Evolutionary conservation across 257 asterid species (phyloP).

Genomic region (Coffea canephora): DNA sequence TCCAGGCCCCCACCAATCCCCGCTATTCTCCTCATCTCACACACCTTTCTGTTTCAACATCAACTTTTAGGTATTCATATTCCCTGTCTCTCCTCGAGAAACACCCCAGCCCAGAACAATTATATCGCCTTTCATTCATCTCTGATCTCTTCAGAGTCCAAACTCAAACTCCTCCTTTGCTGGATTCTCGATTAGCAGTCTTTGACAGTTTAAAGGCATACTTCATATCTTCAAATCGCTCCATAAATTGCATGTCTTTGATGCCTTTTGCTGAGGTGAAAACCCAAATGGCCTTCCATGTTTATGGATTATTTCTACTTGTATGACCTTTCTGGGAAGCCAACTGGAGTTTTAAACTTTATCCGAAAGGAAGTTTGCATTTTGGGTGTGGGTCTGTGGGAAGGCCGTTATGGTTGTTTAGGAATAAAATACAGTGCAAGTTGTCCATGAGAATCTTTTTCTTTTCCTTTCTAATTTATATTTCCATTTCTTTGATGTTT

Average conservation of each 20-base stretch:
- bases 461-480: not conserved
- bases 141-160: not conserved
- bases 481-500: not conserved
- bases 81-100: slow-evolving; percentile 14
- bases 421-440: slow-evolving; percentile 7
- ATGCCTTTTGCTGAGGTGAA: not conserved
- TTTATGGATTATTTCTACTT: not conserved
- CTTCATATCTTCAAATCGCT: not conserved
- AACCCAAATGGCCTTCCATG: not conserved
- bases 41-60: not conserved
- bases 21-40: not conserved
- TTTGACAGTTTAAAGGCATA: not conserved
- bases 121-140: not conserved
- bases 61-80: not conserved
- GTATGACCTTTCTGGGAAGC: not conserved
- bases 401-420: not conserved
- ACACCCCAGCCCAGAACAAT: not conserved
- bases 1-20: not conserved
- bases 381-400: not conserved
- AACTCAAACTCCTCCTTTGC: not conserved
- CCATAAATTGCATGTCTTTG: slow-evolving; percentile 1
- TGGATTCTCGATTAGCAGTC: not conserved
- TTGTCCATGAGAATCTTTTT: slow-evolving; percentile 5
- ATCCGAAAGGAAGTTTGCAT: not conserved
- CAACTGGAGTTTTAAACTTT: not conserved